phyloP scores from a whole-genome alignment of 1,284 basidiomycete species.

The Trametes hirsuta region DNA sequence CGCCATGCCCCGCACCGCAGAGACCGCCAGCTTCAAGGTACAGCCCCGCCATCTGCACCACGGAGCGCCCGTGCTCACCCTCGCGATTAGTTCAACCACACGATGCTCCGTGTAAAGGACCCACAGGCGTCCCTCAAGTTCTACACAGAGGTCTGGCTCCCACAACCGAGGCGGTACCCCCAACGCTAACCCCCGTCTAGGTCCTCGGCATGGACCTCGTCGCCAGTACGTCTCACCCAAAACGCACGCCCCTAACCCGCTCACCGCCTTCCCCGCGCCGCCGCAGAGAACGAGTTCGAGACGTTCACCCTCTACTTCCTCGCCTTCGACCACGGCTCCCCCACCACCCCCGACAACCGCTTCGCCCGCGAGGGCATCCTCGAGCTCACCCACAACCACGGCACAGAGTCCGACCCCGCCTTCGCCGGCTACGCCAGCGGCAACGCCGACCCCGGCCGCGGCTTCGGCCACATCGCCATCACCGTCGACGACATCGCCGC shows the following conservation, averaged over 20 bases:
- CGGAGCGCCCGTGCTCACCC: background rate
- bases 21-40: conserved; percentile 70
- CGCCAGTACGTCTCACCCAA: conserved; percentile 44
- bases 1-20: conserved; percentile 64
- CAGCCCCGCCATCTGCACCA: background rate
- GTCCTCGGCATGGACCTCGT: conserved; percentile 89
- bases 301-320: conserved; percentile 86
- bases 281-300: conserved; percentile 50
- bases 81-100: conserved; percentile 77
- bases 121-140: conserved; percentile 78
- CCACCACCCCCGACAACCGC: conserved; percentile 45
- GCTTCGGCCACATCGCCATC: conserved; percentile 90
- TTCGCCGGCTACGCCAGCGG: conserved; percentile 85
- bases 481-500: conserved; percentile 83
- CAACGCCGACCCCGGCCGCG: conserved; percentile 81
- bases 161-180: background rate
- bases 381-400: conserved; percentile 90
- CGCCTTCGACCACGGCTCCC: conserved; percentile 65
- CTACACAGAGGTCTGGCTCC: conserved; percentile 64
- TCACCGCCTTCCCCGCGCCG: background rate
- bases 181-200: conserved; percentile 34
- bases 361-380: conserved; percentile 78
- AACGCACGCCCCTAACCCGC: background rate
- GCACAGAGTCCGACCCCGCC: conserved; percentile 78
- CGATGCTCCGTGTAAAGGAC: conserved; percentile 91